Conservation (phyloP, 129 eudicot species). For the Tagetes erecta region DNA sequence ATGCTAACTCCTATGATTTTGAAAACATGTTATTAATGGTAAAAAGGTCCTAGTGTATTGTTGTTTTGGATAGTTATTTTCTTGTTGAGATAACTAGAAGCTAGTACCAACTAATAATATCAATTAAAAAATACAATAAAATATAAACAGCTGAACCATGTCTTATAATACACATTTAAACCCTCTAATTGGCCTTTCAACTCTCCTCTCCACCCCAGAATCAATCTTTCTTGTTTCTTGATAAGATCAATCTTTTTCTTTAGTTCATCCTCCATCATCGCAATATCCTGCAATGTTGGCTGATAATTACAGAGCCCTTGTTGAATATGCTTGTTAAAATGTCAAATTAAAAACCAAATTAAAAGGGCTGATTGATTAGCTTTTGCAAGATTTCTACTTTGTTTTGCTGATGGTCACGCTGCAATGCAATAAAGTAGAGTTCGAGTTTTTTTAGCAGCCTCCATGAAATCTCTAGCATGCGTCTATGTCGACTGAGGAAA, state of each 20-base stretch:
- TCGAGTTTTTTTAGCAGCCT: slow-evolving; percentile 94
- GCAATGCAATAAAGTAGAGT: slow-evolving; percentile 70
- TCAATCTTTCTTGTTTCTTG: slow-evolving; percentile 67
- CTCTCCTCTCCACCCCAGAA: slow-evolving; percentile 77
- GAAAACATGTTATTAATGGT: no score
- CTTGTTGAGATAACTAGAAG: no score
- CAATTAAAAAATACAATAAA: background rate
- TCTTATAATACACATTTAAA: slow-evolving; percentile 24
- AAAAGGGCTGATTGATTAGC: slow-evolving; percentile 38
- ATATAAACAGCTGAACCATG: background rate
- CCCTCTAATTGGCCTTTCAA: slow-evolving; percentile 72
- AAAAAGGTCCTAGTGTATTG: no score
- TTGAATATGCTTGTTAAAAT: background rate
- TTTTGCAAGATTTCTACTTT: slow-evolving; percentile 66
- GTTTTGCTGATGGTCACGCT: slow-evolving; percentile 79
- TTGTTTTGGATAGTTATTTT: no score
- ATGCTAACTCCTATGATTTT: no score
- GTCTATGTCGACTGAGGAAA: slow-evolving; percentile 79
- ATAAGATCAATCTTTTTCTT: slow-evolving; percentile 62
- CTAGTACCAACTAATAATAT: background rate
- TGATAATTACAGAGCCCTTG: background rate
- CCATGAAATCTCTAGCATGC: slow-evolving; percentile 98
- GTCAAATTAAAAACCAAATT: no score
- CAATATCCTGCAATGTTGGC: slow-evolving; percentile 59
- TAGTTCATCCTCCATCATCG: slow-evolving; percentile 78